A percentile compares a stretch with the other conserved stretches of the same genome.
Evolutionary conservation across 352 stramenopile genomes (phyloP).

Genomic region (Pythium aristosporum): DNA sequence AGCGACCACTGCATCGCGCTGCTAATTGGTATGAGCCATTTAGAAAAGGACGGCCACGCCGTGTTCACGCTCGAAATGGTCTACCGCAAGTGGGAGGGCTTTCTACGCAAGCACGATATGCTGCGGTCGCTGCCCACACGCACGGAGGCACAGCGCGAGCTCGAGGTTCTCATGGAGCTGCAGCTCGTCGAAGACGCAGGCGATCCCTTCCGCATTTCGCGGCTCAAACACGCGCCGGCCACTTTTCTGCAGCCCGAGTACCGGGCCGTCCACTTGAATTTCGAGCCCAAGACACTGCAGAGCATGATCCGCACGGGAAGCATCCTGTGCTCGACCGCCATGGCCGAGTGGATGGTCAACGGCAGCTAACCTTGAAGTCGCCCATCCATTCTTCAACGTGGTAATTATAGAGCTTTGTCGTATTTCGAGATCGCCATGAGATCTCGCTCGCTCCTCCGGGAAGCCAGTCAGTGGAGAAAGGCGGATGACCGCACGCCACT

Average conservation of each 20-base stretch:
- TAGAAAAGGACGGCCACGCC: slow-evolving; percentile 61
- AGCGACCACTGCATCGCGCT: slow-evolving; percentile 70
- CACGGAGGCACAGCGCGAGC: slow-evolving; percentile 68
- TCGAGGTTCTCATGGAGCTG: slow-evolving; percentile 67
- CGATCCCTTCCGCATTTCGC: slow-evolving; percentile 70
- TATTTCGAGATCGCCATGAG: too few relatives aligned
- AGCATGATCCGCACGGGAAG: slow-evolving; percentile 74
- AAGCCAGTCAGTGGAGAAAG: neutral
- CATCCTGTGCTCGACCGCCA: slow-evolving; percentile 68
- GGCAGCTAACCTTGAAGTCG: slow-evolving; percentile 25
- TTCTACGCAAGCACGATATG: slow-evolving; percentile 76
- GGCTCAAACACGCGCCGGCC: slow-evolving; percentile 38
- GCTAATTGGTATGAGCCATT: slow-evolving; percentile 74
- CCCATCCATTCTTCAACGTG: neutral
- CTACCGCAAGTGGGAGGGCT: slow-evolving; percentile 76
- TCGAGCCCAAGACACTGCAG: slow-evolving; percentile 66
- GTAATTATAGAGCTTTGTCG: neutral
- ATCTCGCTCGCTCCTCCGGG: too few relatives aligned
- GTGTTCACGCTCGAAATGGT: slow-evolving; percentile 87
- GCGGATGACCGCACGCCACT: neutral
- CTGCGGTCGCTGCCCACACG: slow-evolving; percentile 59
- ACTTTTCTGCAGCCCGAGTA: slow-evolving; percentile 71
- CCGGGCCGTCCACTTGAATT: slow-evolving; percentile 69
- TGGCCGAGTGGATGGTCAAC: slow-evolving; percentile 78
- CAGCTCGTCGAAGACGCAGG: slow-evolving; percentile 76